Evolutionary conservation across 1,284 basidiomycete genomes (phyloP).

Genomic region (Pholiota adiposa): DNA sequence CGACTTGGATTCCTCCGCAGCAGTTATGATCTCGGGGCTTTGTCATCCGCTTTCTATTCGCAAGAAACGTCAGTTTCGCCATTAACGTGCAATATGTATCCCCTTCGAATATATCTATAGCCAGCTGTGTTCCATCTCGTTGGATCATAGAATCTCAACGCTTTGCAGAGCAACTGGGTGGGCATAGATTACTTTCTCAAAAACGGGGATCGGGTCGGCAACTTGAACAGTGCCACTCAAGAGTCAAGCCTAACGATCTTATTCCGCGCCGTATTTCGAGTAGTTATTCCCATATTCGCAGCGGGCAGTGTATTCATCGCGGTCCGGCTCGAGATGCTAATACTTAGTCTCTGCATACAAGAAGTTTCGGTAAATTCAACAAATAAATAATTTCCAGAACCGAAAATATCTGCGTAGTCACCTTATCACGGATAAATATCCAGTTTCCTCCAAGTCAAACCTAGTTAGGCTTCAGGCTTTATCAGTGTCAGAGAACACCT

Average conservation of each 20-base stretch:
- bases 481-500: neutral
- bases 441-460: neutral
- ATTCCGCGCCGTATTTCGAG: no score
- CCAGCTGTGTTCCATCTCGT: no score
- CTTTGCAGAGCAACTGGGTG: no score
- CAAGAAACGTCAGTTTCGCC: neutral
- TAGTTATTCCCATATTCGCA: neutral
- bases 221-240: neutral
- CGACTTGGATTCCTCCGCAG: conserved; percentile 8
- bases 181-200: no score
- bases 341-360: no score
- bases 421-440: neutral
- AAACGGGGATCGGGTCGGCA: neutral
- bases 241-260: no score
- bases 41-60: neutral
- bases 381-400: neutral
- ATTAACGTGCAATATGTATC: neutral
- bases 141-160: no score
- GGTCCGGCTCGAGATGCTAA: neutral
- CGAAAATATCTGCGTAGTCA: neutral
- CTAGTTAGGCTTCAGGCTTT: neutral
- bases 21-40: conserved; percentile 9
- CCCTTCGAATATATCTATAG: no score
- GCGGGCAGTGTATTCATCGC: neutral
- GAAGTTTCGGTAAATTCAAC: neutral